Base-by-base conservation (phyloP, 257 asterid genomes). In the Marsdenia floribunda region DNA sequence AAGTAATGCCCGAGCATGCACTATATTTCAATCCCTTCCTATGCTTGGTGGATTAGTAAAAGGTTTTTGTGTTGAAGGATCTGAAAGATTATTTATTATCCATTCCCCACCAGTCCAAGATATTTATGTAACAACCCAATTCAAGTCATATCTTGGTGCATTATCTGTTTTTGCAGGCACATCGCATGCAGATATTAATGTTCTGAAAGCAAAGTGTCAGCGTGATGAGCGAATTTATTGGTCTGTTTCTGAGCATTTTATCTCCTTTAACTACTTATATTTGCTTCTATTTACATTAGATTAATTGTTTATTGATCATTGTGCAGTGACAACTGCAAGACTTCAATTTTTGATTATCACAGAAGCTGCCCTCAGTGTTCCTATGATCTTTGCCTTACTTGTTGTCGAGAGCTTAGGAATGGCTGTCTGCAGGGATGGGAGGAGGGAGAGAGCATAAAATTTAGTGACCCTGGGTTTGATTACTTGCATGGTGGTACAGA, bases 321-420 rank as follows among this genome's bases (percentile, higher is more conserved):
- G 38, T 57, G 68, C 72, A 65, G 61, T 38, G 74, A 72, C 55
- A 72, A 66, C 50, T 66, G 71, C 52, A 66, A 38, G 52, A 66
- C 71, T 18, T 66, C 71, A 15, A 66, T 66, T 38, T 66, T 66
- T 9, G 52, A 66, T 38, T 38, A 66, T 66, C 71, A 66, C 71
- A 19, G 71, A 38, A 66, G 71, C 44, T 66, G 71, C 22, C 83
- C 86, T 29, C 73, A 14, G 37, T 94, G 99, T 77, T 77, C 87
- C 71, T 94, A 85, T 83, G 93, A 92, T 72, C 87, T 94, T 72
- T 94, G 99, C 80, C 88, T 92, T 70, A 79, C 81, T 63, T 94
- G 99, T 79, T 94, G 92, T 78, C 86, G 65, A 75, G 99, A 94
- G 84, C 80, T 94, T 52, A 87, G 96, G 65, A 85, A 75, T 72